Evolutionary conservation across 495 filamentous ascomycete species (phyloP).

Genomic region (Lasiosphaeria miniovina): DNA sequence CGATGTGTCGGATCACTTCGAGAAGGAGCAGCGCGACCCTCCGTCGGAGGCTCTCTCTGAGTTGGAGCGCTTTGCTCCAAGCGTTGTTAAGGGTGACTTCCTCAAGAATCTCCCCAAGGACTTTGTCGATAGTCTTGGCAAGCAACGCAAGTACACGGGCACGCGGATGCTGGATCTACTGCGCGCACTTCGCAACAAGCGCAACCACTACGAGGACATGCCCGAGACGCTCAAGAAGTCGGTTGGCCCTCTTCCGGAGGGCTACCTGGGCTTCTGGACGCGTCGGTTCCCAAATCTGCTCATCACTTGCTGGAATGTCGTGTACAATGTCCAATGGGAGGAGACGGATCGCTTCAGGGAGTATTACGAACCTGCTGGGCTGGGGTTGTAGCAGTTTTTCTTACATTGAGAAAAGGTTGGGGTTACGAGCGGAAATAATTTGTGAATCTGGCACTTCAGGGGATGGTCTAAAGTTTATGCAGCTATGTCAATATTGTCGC

Average conservation of each 20-base stretch:
- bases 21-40: constrained; percentile 80
- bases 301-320: constrained; percentile 72
- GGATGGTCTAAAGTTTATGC: too few species aligned
- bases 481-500: too few species aligned
- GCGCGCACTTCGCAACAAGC: constrained; percentile 91
- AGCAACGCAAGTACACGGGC: constrained; percentile 93
- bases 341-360: constrained; percentile 69
- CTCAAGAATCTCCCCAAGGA: constrained; percentile 68
- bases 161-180: constrained; percentile 78
- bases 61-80: constrained; percentile 40
- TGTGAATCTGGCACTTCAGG: too few species aligned
- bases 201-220: constrained; percentile 91
- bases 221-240: constrained; percentile 71
- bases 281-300: constrained; percentile 75
- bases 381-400: neutral
- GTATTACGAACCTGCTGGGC: constrained; percentile 53
- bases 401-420: neutral
- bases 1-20: constrained; percentile 91
- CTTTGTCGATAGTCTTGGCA: constrained; percentile 83
- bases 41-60: constrained; percentile 66
- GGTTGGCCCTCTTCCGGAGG: constrained; percentile 77
- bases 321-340: constrained; percentile 63
- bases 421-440: too few species aligned
- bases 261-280: constrained; percentile 86
- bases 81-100: constrained; percentile 61